Base-by-base conservation (phyloP, 352 stramenopile species). In the Pythium brassicae region DNA sequence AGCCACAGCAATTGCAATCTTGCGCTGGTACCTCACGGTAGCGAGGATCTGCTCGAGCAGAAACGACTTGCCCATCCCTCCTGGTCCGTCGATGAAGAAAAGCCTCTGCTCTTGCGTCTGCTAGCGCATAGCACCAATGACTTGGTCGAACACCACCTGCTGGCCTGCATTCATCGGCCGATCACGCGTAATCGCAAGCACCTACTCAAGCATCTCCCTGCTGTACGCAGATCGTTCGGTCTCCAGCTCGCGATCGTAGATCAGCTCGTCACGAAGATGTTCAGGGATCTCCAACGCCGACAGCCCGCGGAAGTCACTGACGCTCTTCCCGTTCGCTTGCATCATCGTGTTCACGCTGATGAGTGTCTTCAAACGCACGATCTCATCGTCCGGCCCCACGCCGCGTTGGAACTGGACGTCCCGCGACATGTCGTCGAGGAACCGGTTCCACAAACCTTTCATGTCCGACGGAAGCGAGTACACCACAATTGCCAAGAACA, bases 61-160 rank as follows among this genome's bases (percentile, higher is more conserved):
- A 4, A 65, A 70, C 1, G 65, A 66, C 11, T 83, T 83, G 4
- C 66, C 66, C 9, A 58, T 73, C 1, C 66, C 63, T 20, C 69
- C 63, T 23, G 62, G 57, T 10, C 64, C 55, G 17, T 76, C 65
- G 19, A 73, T 40, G 56, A 68, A 72, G 53, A 74, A 55, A 51
- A 61, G 19, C 27, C 68, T 73, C n/a, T 55, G 12, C 8, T 12
- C n/a, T 10, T n/a, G 3, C 23, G 43, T 12, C 1, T 8, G 23
- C 0, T 9, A 14, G 2, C 57, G 20, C 2, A 65, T 50, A 15
- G 43, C 15, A 27, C 17, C 43, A 12, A 48, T 23, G 23, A 48
- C 43, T 48, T 48, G n/a, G 5, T 48, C 43, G 7, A 48, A 48
- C 6, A 48, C 15, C 1, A 1, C 3, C 43, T 25, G 43, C 25